phyloP scores from a whole-genome alignment of 495 filamentous ascomycete species.

The Sabuloglossum arenarium region DNA sequence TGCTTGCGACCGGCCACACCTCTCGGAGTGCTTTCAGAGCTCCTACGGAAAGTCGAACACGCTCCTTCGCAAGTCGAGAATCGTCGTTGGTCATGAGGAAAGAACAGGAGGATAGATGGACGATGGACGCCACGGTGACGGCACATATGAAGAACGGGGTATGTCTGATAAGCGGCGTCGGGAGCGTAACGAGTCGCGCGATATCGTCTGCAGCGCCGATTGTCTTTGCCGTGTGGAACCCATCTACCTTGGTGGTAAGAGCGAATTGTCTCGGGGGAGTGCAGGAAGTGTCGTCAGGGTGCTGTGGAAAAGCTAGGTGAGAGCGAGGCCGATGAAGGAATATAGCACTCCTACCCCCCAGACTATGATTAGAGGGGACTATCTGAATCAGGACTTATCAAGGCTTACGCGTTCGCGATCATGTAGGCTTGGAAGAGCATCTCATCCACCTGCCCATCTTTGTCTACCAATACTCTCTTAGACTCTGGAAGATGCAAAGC shows the following conservation, averaged over 20 bases:
- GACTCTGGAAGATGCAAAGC: conserved; percentile 52
- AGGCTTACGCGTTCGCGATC: conserved; percentile 39
- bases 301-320: conserved; percentile 12
- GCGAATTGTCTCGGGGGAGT: conserved; percentile 13
- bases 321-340: conserved; percentile 50
- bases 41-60: conserved; percentile 61
- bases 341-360: neutral
- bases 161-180: conserved; percentile 49
- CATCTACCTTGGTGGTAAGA: conserved; percentile 20
- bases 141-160: conserved; percentile 83
- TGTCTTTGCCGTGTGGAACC: conserved; percentile 58
- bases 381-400: neutral
- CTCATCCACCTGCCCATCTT: conserved; percentile 54
- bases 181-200: conserved; percentile 56
- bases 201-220: conserved; percentile 59
- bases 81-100: conserved; percentile 6
- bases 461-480: conserved; percentile 50
- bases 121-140: conserved; percentile 36
- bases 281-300: conserved; percentile 9
- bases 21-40: conserved; percentile 51
- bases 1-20: conserved; percentile 60
- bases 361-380: neutral
- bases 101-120: conserved; percentile 41
- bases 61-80: conserved; percentile 24
- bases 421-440: conserved; percentile 86